Evolutionary conservation across 2,329 filamentous ascomycete species (phyloP), one percentile per base, ranked within the genome.

Genomic region (Colletotrichum sp.): DNA sequence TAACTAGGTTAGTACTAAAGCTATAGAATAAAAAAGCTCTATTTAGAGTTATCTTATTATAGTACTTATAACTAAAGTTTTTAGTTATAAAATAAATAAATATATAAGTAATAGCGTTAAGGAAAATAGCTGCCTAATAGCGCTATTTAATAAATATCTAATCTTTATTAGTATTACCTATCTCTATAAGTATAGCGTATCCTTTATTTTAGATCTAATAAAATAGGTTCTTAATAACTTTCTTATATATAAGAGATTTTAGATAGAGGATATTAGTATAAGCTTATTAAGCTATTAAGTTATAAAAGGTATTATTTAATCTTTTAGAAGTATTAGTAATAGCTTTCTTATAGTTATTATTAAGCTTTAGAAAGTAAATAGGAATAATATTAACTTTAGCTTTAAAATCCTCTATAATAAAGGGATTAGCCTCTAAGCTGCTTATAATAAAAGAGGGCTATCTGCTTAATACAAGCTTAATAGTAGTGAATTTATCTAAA

Each of bases 101-200:
- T 5, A 8, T 18, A 18, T 9, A 39, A 9, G 0, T 39, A 18
- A 39, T 39, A 39, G 0, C 6, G 3, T 39, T 9, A 10, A 0
- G 2, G 0, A 39, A 39, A 9, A 39, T 9, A 9, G 16, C 16
- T 9, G 8, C 8, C 18, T 39, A 39, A 9, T 39, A 39, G 2
- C 1, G 0, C 1, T 39, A 39, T 18, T 39, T 7, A 9, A 18
- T 39, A 39, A 18, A 2, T 39, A 21, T 26, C 1, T 15, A 57
- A 15, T 57, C 1, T 1, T 39, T 18, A 18, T 39, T 39, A 18
- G 3, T 5, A 18, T 0, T 5, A 39, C 0, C 1, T 18, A 39
- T 39, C 5, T 39, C 2, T 9, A 5, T 39, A 39, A 39, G 1
- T 18, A 39, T 39, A 18, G 1, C 59, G 24, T 72, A 43, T 52